Base-by-base conservation (phyloP, 1,139 yeast species). In the Kodamaea plutei region DNA sequence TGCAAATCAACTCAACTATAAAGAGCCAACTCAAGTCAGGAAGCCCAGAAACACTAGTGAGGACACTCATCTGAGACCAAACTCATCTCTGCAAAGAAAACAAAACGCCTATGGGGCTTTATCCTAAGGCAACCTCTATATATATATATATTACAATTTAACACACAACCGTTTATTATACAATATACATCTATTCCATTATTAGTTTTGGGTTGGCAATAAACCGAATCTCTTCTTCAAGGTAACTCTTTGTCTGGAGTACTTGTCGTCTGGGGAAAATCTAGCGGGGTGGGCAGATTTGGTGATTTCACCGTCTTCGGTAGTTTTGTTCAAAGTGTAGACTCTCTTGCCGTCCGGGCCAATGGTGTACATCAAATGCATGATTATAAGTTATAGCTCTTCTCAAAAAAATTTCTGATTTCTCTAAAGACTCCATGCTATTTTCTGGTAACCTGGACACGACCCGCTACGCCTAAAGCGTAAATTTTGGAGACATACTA, bases 231-330 rank as follows among this genome's bases (percentile, higher is more conserved):
- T 83, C 76, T 87, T 91, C 80, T 93, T 93, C 58, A 93, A 76
- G 33, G 97, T 91, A 33, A 91, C 96, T 76, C 99, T 84, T 68
- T 93, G 97, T 74, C 96, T 84, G 36, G 98, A 91, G 73, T 87
- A 91, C 69, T 91, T 91, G 76, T 91, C 99, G 59, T 91, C 99
- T 49, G 99, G 99, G 29, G 98, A 91, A 63, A 91, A 91, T 64
- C 99, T 80, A 35, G 99, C 98, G 41, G 99, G 99, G 63, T 93
- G 99, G 20, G 98, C 98, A 45, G 96, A 84, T 69, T 88, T 87
- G 59, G 99, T 93, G 71, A 91, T 88, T 62, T 88, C 95, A 42
- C 97, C 97, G 8, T 70, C 65, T 41, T 73, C 88, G 32, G 94
- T 80, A 48, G 58, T 45, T 70, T 93, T 93, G 64, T 84, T 71